Evolutionary conservation across 2,329 filamentous ascomycete genomes (phyloP), one percentile per base, ranked within the genome.

Genomic region (Didymella lethalis): DNA sequence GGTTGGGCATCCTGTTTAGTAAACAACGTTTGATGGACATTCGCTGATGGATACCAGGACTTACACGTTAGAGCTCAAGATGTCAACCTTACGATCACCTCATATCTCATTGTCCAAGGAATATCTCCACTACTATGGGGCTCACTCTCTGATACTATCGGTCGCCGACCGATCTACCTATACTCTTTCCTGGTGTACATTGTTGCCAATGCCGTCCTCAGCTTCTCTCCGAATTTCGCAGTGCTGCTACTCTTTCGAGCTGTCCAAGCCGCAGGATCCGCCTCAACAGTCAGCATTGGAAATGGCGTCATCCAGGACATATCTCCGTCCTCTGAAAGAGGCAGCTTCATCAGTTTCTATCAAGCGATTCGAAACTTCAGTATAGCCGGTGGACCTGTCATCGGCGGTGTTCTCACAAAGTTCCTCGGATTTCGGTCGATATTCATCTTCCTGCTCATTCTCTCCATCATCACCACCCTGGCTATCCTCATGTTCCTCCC

Each of bases 391-490:
- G 66, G 62, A 2, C 72, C 72, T 10, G 58, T 72, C 0, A 48
- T 75, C 4, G 71, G 73, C 18, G 73, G 73, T 18, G 25, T 68
- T 34, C 57, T 73, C 2, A 47, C 71, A 3, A 68, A 74, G 18
- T 73, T 64, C 31, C 51, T 73, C 2, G 66, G 67, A n/a, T 75
- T 71, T 59, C 67, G 78, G 38, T 77, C 78, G 2, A 80, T 85
- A 6, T 86, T 86, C 61, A 84, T 83, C 79, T 83, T 85, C 55
- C 74, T 86, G 75, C 74, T 82, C 38, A 82, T 85, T 20, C 72
- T 83, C 47, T 75, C 79, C 0, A 77, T 73, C 0, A 66, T 61
- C n/a, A 77, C 75, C 44, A 53, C 80, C 7, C 16, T 75, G 6
- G 18, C 75, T 0, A 57, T 80, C 1, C 47, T 75, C n/a, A n/a